These are phyloP conservation scores for Penicillium sp. DNA, from an alignment of 2,329 filamentous ascomycete species.

Conservation along the genomic window DNA sequence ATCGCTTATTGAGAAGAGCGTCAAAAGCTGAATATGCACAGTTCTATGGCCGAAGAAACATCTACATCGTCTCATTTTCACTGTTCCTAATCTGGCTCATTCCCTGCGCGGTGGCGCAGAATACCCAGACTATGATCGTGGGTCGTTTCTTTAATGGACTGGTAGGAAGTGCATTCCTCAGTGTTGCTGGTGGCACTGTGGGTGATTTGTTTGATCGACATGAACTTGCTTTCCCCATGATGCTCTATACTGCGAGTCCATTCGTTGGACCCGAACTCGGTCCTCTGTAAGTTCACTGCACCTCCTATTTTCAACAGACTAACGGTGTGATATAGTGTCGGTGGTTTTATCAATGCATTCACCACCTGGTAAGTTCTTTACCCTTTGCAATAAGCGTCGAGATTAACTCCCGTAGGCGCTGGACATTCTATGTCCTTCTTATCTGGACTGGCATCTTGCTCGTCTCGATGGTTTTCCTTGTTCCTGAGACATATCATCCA, in stretches of 20 bases:
- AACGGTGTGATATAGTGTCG: conserved; percentile 44
- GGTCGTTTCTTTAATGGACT: conserved; percentile 62
- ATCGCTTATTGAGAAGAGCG: not conserved
- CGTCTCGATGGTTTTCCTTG: conserved; percentile 60
- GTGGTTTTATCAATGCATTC: conserved; percentile 77
- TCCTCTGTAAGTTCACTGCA: conserved; percentile 40
- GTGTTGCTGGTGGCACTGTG: conserved; percentile 77
- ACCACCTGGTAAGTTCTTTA: conserved; percentile 51
- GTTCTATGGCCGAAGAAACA: conserved; percentile 76
- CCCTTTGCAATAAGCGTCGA: not conserved
- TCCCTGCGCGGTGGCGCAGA: conserved; percentile 72
- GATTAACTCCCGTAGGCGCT: conserved; percentile 49
- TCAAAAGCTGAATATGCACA: conserved; percentile 25
- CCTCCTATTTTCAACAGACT: conserved; percentile 1
- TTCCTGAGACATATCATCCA: conserved; percentile 80
- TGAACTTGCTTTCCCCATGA: conserved; percentile 74
- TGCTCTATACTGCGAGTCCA: conserved; percentile 64
- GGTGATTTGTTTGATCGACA: conserved; percentile 68
- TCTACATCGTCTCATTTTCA: conserved; percentile 70
- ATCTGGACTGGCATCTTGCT: conserved; percentile 72
- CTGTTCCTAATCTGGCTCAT: conserved; percentile 76
- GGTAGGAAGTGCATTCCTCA: conserved; percentile 50
- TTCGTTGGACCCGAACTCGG: conserved; percentile 56
- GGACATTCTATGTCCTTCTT: conserved; percentile 77
- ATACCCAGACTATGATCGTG: conserved; percentile 74